Percentiles rank a stretch among this genome's conserved stretches.
These are phyloP conservation scores for Melaleuca quinquenervia DNA, from an alignment of 345 rosid species.

Conservation along the genomic window DNA sequence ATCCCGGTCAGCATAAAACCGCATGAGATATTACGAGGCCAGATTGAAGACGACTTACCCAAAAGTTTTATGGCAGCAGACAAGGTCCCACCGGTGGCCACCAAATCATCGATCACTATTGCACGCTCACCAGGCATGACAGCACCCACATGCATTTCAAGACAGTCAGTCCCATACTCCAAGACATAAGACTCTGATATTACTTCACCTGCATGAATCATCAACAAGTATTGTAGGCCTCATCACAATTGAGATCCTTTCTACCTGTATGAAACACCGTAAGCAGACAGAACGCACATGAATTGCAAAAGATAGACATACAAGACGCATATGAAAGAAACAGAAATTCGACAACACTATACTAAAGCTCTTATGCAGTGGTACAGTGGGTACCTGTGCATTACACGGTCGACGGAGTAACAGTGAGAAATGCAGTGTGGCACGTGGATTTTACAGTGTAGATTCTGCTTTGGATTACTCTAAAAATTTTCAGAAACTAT, in stretches of 20 bases:
- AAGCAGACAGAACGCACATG: background rate
- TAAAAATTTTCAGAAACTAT: background rate
- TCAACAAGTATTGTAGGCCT: background rate
- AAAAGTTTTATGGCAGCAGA: slow-evolving; percentile 71
- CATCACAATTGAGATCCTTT: background rate
- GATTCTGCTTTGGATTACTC: background rate
- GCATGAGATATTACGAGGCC: background rate
- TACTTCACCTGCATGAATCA: slow-evolving; percentile 37
- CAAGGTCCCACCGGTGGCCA: slow-evolving; percentile 86
- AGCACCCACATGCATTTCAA: slow-evolving; percentile 79
- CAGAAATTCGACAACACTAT: background rate
- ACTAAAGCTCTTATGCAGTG: background rate
- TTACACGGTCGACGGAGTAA: background rate
- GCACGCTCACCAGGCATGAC: slow-evolving; percentile 59
- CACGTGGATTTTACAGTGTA: background rate
- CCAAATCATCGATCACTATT: slow-evolving; percentile 67
- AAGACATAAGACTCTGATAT: slow-evolving; percentile 63
- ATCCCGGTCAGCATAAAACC: background rate
- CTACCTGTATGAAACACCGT: background rate
- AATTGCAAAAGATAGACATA: background rate
- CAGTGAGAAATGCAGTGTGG: background rate
- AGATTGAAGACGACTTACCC: slow-evolving; percentile 23
- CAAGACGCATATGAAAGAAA: background rate
- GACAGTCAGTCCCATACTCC: slow-evolving; percentile 80
- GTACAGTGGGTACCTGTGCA: background rate